Evolutionary conservation across 345 rosid species (phyloP).

Genomic region (Sisymbrium irio): DNA sequence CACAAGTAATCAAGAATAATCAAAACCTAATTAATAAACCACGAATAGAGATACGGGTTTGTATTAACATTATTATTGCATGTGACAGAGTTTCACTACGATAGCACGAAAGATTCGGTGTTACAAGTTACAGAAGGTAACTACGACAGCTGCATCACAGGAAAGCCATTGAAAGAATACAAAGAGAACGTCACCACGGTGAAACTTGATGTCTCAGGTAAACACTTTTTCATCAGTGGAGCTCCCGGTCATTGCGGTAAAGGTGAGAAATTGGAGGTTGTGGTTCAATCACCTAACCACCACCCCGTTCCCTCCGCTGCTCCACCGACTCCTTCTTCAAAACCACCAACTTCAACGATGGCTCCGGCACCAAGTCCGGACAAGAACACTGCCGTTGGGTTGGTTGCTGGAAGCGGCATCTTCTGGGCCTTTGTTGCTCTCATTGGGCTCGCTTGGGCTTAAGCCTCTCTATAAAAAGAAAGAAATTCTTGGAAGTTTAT

Average conservation of each 20-base stretch:
- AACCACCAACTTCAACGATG: background rate
- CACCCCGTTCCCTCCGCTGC: background rate
- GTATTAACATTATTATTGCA: background rate
- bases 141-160: conserved; percentile 40
- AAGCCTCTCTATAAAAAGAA: background rate
- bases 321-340: background rate
- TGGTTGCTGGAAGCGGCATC: conserved; percentile 27
- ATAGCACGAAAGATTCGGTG: conserved; percentile 45
- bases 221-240: conserved; percentile 62
- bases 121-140: conserved; percentile 45
- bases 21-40: background rate
- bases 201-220: conserved; percentile 40
- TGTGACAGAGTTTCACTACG: conserved; percentile 43
- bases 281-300: conserved; percentile 40
- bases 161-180: conserved; percentile 38
- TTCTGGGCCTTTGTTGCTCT: conserved; percentile 22
- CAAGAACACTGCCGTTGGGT: background rate
- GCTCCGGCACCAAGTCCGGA: conserved; percentile 28
- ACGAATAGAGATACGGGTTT: background rate
- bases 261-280: conserved; percentile 49
- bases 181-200: conserved; percentile 36
- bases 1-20: too few species aligned
- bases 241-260: conserved; percentile 39
- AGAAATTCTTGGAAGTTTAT: background rate
- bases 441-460: conserved; percentile 25